phyloP scores from a whole-genome alignment of 768 basidiomycete genomes.

The Leccinum incarnatum region DNA sequence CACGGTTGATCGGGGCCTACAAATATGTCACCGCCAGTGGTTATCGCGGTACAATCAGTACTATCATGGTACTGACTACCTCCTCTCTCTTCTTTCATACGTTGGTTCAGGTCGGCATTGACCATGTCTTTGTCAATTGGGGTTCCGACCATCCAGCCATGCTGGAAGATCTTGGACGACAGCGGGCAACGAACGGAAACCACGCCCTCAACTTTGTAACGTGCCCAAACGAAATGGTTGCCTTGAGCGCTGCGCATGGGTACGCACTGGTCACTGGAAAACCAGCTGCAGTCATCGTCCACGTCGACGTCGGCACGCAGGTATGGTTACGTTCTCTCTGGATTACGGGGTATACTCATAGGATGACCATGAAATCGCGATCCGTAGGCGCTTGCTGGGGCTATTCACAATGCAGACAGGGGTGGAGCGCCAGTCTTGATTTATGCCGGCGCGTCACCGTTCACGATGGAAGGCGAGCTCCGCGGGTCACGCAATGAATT shows the following conservation, averaged over 20 bases:
- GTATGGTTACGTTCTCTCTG: conserved; percentile 27
- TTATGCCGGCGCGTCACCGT: conserved; percentile 69
- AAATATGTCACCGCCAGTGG: background rate
- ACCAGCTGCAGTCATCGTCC: conserved; percentile 70
- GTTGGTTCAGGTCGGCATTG: conserved; percentile 55
- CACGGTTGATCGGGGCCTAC: background rate
- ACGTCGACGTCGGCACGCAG: conserved; percentile 72
- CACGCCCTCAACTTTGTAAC: conserved; percentile 55
- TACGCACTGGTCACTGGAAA: conserved; percentile 59
- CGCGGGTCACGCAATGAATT: conserved; percentile 68
- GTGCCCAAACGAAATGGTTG: conserved; percentile 77
- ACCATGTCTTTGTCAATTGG: conserved; percentile 73
- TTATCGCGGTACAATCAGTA: background rate
- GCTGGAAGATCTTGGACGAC: conserved; percentile 64
- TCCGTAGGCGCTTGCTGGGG: conserved; percentile 61
- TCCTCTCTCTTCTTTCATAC: conserved; percentile 61
- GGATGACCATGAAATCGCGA: background rate
- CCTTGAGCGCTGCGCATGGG: conserved; percentile 67
- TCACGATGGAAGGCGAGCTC: conserved; percentile 52
- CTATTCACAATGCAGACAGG: conserved; percentile 68
- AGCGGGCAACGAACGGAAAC: conserved; percentile 37
- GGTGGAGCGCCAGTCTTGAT: conserved; percentile 62
- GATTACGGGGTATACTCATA: background rate
- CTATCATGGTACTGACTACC: conserved; percentile 47
- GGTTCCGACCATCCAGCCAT: conserved; percentile 74